Evolutionary conservation across 1,284 basidiomycete species (phyloP).

Genomic region (Malassezia pachydermatis): DNA sequence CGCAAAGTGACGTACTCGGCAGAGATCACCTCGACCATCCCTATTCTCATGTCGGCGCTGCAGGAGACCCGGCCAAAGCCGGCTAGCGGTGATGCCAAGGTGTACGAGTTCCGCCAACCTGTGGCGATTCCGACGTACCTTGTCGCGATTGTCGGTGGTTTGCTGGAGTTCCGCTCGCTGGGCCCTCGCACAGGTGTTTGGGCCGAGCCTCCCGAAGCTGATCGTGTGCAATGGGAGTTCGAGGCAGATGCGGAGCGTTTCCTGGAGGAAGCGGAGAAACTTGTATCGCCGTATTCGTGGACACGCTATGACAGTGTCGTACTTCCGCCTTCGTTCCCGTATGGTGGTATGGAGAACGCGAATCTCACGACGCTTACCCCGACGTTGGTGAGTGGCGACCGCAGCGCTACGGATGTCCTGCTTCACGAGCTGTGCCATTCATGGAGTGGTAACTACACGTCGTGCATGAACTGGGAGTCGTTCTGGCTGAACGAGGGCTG

Average conservation of each 20-base stretch:
- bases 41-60: slow-evolving; percentile 46
- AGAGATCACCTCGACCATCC: slow-evolving; percentile 29
- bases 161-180: slow-evolving; percentile 37
- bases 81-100: slow-evolving; percentile 12
- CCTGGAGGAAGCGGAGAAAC: slow-evolving; percentile 40
- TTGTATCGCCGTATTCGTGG: slow-evolving; percentile 60
- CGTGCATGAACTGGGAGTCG: slow-evolving; percentile 43
- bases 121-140: slow-evolving; percentile 44
- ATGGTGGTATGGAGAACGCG: slow-evolving; percentile 49
- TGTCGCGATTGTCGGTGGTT: slow-evolving; percentile 44
- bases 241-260: slow-evolving; percentile 43
- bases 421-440: slow-evolving; percentile 49
- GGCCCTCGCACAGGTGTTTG: slow-evolving; percentile 44
- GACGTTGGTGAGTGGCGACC: slow-evolving; percentile 40
- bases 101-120: slow-evolving; percentile 40
- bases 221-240: slow-evolving; percentile 46
- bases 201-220: slow-evolving; percentile 41
- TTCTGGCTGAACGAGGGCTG: slow-evolving; percentile 56
- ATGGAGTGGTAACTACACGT: slow-evolving; percentile 44
- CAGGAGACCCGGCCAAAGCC: slow-evolving; percentile 25
- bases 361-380: slow-evolving; percentile 46
- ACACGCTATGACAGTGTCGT: slow-evolving; percentile 83
- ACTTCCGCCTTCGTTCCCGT: slow-evolving; percentile 88
- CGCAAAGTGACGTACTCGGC: slow-evolving; percentile 46
- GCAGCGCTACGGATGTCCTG: slow-evolving; percentile 50